These are phyloP conservation scores for Harringtonia aguacate DNA, from an alignment of 2,329 filamentous ascomycete species.

Conservation along the genomic window DNA sequence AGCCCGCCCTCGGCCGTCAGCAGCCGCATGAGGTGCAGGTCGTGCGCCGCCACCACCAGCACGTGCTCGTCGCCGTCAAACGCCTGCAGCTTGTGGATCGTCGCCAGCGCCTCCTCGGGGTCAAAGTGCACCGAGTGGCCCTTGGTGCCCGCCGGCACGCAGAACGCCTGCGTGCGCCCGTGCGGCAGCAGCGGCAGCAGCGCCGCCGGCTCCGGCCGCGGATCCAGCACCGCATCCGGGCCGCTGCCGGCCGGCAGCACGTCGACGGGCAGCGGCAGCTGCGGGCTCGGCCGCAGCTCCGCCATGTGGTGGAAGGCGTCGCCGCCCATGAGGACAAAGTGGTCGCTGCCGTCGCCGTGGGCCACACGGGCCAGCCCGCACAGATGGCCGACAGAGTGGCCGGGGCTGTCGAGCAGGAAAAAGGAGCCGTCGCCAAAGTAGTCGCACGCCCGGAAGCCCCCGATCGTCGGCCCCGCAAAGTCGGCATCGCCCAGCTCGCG, in stretches of 20 bases:
- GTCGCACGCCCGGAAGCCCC: constrained; percentile 14
- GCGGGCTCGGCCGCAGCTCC: constrained; percentile 15
- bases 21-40: constrained; percentile 27
- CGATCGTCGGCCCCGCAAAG: constrained; percentile 19
- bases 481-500: constrained; percentile 18
- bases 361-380: constrained; percentile 27
- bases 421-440: constrained; percentile 19
- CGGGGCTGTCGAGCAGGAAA: constrained; percentile 17
- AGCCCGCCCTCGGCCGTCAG: constrained; percentile 24
- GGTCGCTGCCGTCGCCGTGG: constrained; percentile 8
- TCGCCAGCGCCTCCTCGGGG: constrained; percentile 22
- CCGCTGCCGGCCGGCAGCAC: no score
- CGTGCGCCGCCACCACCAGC: constrained; percentile 36
- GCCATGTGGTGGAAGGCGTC: constrained; percentile 24
- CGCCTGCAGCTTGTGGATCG: constrained; percentile 33
- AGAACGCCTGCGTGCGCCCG: constrained; percentile 20
- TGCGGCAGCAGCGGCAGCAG: constrained; percentile 26
- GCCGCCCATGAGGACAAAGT: constrained; percentile 23
- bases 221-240: no score
- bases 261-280: constrained; percentile 25
- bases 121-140: constrained; percentile 14
- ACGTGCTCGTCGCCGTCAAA: constrained; percentile 32
- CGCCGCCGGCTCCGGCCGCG: constrained; percentile 13
- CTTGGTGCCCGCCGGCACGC: constrained; percentile 13
- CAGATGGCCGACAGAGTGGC: constrained; percentile 22